These are phyloP conservation scores for Trametes polyzona DNA, from an alignment of 1,284 basidiomycete species.

Conservation along the genomic window DNA sequence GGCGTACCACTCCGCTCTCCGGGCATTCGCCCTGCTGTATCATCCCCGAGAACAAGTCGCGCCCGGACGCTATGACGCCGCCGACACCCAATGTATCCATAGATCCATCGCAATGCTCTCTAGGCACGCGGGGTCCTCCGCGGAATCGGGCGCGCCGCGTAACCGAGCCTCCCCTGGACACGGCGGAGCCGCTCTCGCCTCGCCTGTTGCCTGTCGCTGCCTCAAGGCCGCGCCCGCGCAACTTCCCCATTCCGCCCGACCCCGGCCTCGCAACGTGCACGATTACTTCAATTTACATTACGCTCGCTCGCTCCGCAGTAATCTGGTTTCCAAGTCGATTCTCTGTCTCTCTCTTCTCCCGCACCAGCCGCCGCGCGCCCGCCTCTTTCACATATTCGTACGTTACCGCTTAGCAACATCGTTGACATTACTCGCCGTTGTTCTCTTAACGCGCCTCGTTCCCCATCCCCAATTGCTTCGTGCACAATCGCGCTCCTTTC, in stretches of 20 bases:
- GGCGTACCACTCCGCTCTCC: not conserved
- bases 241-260: not conserved
- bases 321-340: not conserved
- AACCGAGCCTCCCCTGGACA: not conserved
- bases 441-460: too few species aligned
- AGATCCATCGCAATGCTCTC: slow-evolving; percentile 1
- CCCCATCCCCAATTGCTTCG: not conserved
- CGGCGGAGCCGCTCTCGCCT: not conserved
- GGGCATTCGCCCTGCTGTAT: slow-evolving; percentile 22
- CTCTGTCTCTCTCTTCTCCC: not conserved
- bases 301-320: slow-evolving; percentile 2
- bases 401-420: too few species aligned
- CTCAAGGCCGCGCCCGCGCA: not conserved
- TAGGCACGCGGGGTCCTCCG: not conserved
- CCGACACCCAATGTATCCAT: slow-evolving; percentile 22
- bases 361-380: not conserved
- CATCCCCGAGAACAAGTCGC: slow-evolving; percentile 10
- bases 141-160: not conserved
- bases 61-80: slow-evolving; percentile 3
- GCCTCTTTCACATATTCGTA: not conserved
- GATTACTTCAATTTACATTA: slow-evolving; percentile 4
- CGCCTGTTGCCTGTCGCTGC: too few species aligned
- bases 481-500: not conserved
- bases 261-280: not conserved
- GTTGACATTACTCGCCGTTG: not conserved